Evolutionary conservation across 2,329 filamentous ascomycete genomes (phyloP), one percentile per base, ranked within the genome.

Genomic region (Hortaea werneckii): DNA sequence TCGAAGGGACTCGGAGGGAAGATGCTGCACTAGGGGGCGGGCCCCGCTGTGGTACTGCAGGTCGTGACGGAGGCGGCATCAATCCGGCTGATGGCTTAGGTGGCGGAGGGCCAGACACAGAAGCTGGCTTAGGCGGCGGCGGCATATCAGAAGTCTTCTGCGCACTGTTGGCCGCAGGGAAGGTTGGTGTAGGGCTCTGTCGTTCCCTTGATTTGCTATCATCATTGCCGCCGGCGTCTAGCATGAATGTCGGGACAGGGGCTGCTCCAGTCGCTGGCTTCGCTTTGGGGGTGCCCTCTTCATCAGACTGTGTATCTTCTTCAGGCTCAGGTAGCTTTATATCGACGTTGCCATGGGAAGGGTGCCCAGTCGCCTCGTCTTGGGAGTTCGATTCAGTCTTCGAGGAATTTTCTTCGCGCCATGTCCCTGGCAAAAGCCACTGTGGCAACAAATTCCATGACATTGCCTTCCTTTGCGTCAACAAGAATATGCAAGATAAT

Each of bases 91-190:
- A 10, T 34, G 41, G 11, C 37, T 42, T 59, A 13, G 61, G 46
- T 29, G 45, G 37, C 37, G 35, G 45, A 12, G 12, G 37, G 9
- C 61, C 59, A 13, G 60, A 48, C 40, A 30, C 32, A 32, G 43
- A 34, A 26, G 29, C 12, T 10, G 59, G 59, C 43, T 48, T 63
- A 11, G 58, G 47, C 6, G 65, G 65, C 28, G 67, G 66, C 6
- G 61, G 60, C 61, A 66, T 66, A n/a, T 29, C 54, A 42, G 65
- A 67, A 10, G 68, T 65, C 49, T 69, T 59, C 50, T 72, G 70
- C 6, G 67, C 69, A 6, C 69, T 72, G 53, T 72, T 70, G 30
- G 66, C 48, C 2, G 70, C 67, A 29, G 69, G 69, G 43, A 72
- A 72, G 0, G 62, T 67, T 20, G 20, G 20, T 20, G 2, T 4